Evolutionary conservation across 1,139 yeast species (phyloP).

Genomic region (Yamadazyma epiphylla): DNA sequence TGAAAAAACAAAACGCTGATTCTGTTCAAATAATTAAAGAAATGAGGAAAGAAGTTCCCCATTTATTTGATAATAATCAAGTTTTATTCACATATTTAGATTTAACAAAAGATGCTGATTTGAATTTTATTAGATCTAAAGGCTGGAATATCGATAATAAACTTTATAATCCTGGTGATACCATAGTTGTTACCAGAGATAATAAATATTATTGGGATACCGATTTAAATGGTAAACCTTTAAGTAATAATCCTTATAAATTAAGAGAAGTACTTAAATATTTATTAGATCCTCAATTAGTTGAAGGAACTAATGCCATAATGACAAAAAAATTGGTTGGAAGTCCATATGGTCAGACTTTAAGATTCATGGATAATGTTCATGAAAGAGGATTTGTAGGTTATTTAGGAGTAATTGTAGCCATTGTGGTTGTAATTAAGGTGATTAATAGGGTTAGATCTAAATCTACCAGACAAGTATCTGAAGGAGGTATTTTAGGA

Average conservation of each 20-base stretch:
- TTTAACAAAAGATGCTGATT: conserved; percentile 30
- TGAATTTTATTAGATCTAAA: conserved; percentile 15
- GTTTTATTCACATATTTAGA: conserved; percentile 53
- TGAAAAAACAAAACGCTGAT: conserved; percentile 43
- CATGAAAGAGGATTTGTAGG: conserved; percentile 46
- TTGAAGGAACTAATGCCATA: conserved; percentile 4
- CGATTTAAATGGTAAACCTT: conserved; percentile 21
- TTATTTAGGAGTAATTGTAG: conserved; percentile 23
- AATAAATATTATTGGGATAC: conserved; percentile 32
- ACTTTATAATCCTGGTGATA: conserved; percentile 41
- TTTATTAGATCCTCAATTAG: conserved; percentile 27
- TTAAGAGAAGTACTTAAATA: conserved; percentile 27
- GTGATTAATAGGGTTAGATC: neutral
- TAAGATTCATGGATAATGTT: conserved; percentile 41
- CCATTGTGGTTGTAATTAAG: conserved; percentile 7
- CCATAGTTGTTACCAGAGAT: conserved; percentile 30
- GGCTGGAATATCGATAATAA: conserved; percentile 42
- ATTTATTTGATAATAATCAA: conserved; percentile 39
- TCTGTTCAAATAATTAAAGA: conserved; percentile 38
- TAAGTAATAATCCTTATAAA: conserved; percentile 26
- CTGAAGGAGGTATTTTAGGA: conserved; percentile 18
- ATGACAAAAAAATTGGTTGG: conserved; percentile 25
- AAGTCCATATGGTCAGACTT: conserved; percentile 38
- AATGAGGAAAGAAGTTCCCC: conserved; percentile 48
- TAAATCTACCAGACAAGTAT: conserved; percentile 1